Base-by-base conservation (phyloP, 331 rosid species). In the Saraca asoca region DNA sequence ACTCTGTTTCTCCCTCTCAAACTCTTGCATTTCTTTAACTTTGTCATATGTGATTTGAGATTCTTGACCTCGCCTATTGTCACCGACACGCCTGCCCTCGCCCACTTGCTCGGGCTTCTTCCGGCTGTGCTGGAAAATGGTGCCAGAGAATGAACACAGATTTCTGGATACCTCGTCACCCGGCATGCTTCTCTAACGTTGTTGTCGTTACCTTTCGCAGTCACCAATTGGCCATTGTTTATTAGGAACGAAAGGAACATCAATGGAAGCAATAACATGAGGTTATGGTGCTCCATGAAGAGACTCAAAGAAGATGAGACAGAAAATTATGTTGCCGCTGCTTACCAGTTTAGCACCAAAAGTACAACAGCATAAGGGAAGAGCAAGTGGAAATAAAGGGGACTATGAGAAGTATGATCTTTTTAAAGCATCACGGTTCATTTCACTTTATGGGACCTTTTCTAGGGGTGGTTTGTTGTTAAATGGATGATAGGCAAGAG, bases 51-150 rank as follows among this genome's bases (percentile, higher is more conserved):
- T 4, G 49, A 24, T 15, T 51, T 39, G 38, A 82, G 80, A 2
- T 42, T 69, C 76, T 82, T 82, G 9, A 75, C 80, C 70, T 91
- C 95, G 0, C 62, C 34, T 12, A 91, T 59, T 7, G 95, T 73
- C 52, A 91, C 97, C 0, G 97, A 84, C 38, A 91, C 91, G 1
- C 91, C 87, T 0, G 91, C 95, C 12, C 93, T 59, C 12, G 97
- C 97, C 97, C 97, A 91, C 57, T 50, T 79, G 69, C 85, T 66
- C 0, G 91, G 95, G 80, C 91, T 85, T 31, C 69, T 74, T 80
- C 85, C 85, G 0, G 88, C 90, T 0, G 43, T 34, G 73, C 24
- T 53, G 0, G 97, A 82, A 75, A 83, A 91, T 8, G 83, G 64
- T 11, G 86, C 48, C 13, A 91, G 83, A 5, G 91, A 39, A 39